phyloP scores from a whole-genome alignment of 768 basidiomycete species.

The Suillus cothurnatus region DNA sequence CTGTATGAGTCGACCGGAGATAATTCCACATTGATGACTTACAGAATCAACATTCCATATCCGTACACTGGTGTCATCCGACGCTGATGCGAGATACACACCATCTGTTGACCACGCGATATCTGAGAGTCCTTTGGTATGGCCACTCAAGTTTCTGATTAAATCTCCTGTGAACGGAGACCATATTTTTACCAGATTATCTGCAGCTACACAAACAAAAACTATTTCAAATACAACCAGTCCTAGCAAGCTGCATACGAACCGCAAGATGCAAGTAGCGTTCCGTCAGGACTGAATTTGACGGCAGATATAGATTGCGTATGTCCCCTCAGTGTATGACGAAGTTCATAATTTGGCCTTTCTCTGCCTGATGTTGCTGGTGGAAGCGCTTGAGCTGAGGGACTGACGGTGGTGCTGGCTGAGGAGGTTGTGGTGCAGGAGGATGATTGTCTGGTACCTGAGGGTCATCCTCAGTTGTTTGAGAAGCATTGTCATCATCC shows the following conservation, averaged over 20 bases:
- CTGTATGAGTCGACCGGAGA: background rate
- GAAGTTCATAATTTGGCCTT: slow-evolving; percentile 68
- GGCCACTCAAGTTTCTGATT: slow-evolving; percentile 72
- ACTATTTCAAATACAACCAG: background rate
- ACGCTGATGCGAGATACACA: slow-evolving; percentile 82
- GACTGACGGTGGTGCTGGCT: slow-evolving; percentile 34
- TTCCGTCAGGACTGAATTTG: slow-evolving; percentile 91
- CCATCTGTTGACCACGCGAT: slow-evolving; percentile 89
- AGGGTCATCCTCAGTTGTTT: slow-evolving; percentile 85
- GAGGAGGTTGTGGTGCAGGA: slow-evolving; percentile 39
- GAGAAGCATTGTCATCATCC: slow-evolving; percentile 69
- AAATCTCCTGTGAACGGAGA: slow-evolving; percentile 78
- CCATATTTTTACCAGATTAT: slow-evolving; percentile 82
- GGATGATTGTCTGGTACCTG: slow-evolving; percentile 66
- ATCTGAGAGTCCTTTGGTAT: slow-evolving; percentile 85
- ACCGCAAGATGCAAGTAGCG: slow-evolving; percentile 87
- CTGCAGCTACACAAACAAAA: slow-evolving; percentile 57
- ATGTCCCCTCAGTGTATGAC: slow-evolving; percentile 74
- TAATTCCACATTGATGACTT: slow-evolving; percentile 30
- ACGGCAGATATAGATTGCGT: slow-evolving; percentile 84
- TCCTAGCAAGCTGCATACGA: slow-evolving; percentile 30
- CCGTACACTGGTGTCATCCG: slow-evolving; percentile 87
- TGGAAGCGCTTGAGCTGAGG: slow-evolving; percentile 31
- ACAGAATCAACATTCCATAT: slow-evolving; percentile 89
- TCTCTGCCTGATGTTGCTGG: slow-evolving; percentile 39